Evolutionary conservation across 257 asterid species (phyloP).

Genomic region (Fraxinus pennsylvanica): DNA sequence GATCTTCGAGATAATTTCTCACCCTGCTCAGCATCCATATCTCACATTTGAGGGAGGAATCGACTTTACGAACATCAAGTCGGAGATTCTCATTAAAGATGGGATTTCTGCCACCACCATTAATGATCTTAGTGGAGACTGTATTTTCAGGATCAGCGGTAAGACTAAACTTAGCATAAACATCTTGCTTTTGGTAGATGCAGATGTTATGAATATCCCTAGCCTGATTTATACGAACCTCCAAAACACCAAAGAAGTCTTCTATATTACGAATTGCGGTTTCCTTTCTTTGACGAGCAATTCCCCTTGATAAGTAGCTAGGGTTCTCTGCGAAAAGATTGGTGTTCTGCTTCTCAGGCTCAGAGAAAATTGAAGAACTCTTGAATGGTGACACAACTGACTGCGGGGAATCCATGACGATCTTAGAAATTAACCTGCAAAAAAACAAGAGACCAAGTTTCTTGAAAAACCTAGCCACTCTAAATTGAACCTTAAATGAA

Average conservation of each 20-base stretch:
- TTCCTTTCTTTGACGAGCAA: conserved; percentile 41
- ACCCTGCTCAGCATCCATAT: conserved; percentile 98
- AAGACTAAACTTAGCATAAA: conserved; percentile 80
- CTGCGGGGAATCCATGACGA: conserved; percentile 86
- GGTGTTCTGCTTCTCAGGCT: conserved; percentile 57
- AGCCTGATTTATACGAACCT: conserved; percentile 85
- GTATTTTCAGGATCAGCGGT: conserved; percentile 81
- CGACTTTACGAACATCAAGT: conserved; percentile 56
- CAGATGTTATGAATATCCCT: conserved; percentile 93
- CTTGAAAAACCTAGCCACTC: not conserved
- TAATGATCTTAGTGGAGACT: conserved; percentile 74
- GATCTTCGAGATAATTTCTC: conserved; percentile 87
- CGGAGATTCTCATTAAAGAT: conserved; percentile 71
- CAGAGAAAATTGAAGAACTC: conserved; percentile 48
- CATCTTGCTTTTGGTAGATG: conserved; percentile 95
- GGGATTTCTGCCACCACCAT: conserved; percentile 92
- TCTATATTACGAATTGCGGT: conserved; percentile 26
- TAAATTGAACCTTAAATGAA: conserved; percentile 6
- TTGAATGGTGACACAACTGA: conserved; percentile 86
- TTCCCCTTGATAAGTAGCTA: conserved; percentile 33
- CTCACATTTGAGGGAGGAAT: conserved; percentile 86
- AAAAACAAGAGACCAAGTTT: conserved; percentile 4
- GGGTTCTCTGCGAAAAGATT: conserved; percentile 38
- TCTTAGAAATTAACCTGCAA: conserved; percentile 41
- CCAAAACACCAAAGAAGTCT: conserved; percentile 58